These are phyloP conservation scores for Rubia balearica DNA, from an alignment of 305 asterid species.

Conservation along the genomic window DNA sequence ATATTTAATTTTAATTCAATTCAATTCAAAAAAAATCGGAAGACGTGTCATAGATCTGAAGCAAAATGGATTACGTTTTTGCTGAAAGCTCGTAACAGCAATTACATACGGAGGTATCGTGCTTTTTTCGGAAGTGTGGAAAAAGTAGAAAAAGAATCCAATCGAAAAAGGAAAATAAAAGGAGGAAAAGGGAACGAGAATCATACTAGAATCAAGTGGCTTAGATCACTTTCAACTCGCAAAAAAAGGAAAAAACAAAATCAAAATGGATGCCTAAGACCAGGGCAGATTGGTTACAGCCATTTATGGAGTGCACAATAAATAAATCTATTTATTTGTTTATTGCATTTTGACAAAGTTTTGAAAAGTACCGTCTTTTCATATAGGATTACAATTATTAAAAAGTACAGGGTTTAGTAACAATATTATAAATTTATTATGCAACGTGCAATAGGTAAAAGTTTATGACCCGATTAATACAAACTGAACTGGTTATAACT, in stretches of 20 bases:
- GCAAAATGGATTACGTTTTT: background rate
- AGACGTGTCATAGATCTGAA: too few relatives aligned
- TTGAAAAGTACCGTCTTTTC: too few relatives aligned
- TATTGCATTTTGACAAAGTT: too few relatives aligned
- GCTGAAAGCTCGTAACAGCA: background rate
- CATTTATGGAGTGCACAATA: background rate
- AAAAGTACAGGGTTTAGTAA: too few relatives aligned
- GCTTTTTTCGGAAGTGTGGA: background rate
- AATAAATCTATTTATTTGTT: background rate
- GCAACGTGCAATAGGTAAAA: too few relatives aligned
- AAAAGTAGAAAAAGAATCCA: constrained; percentile 1
- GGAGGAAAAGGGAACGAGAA: background rate
- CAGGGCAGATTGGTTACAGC: background rate
- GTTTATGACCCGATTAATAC: too few relatives aligned
- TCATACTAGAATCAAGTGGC: background rate
- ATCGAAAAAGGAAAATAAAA: background rate
- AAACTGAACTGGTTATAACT: too few relatives aligned
- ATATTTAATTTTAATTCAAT: too few relatives aligned
- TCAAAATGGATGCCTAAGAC: background rate
- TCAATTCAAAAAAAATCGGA: too few relatives aligned
- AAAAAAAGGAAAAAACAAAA: too few relatives aligned
- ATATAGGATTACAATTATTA: too few relatives aligned
- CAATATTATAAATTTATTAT: too few relatives aligned
- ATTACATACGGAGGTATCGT: background rate
- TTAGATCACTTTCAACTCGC: background rate